Evolutionary conservation across 2,329 filamentous ascomycete species (phyloP).

Genomic region (Sporothrix phasma): DNA sequence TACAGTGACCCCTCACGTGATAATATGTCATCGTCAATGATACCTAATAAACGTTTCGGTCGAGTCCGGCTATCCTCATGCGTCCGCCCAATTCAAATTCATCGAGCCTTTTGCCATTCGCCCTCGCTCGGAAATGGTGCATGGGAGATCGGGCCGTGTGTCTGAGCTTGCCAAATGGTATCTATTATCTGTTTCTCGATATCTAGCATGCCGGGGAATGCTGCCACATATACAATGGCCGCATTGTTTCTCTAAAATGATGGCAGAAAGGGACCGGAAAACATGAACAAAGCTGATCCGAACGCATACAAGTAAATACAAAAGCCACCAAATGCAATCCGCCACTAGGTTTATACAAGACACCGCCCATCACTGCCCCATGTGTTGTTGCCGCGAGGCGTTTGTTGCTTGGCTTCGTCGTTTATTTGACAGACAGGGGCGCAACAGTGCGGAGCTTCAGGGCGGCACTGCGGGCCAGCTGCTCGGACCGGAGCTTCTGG

Average conservation of each 20-base stretch:
- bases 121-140: background rate
- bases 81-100: background rate
- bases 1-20: background rate
- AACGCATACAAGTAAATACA: background rate
- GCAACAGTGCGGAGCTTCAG: slow-evolving; percentile 40
- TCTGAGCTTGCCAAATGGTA: slow-evolving; percentile 1
- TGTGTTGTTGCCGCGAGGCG: background rate
- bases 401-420: background rate
- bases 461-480: slow-evolving; percentile 57
- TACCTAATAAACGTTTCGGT: background rate
- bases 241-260: slow-evolving; percentile 3
- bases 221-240: slow-evolving; percentile 4
- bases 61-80: slow-evolving; percentile 3
- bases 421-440: slow-evolving; percentile 25
- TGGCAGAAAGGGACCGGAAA: background rate
- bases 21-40: background rate
- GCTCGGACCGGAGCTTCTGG: slow-evolving; percentile 56
- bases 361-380: background rate
- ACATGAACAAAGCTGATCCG: background rate
- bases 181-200: background rate
- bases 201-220: background rate
- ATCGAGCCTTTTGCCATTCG: background rate
- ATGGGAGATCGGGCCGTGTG: background rate
- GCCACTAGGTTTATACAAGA: slow-evolving; percentile 8
- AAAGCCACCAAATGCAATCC: slow-evolving; percentile 2